Base-by-base conservation (phyloP, 2,329 filamentous ascomycete genomes). In the Phialophora expanda region DNA sequence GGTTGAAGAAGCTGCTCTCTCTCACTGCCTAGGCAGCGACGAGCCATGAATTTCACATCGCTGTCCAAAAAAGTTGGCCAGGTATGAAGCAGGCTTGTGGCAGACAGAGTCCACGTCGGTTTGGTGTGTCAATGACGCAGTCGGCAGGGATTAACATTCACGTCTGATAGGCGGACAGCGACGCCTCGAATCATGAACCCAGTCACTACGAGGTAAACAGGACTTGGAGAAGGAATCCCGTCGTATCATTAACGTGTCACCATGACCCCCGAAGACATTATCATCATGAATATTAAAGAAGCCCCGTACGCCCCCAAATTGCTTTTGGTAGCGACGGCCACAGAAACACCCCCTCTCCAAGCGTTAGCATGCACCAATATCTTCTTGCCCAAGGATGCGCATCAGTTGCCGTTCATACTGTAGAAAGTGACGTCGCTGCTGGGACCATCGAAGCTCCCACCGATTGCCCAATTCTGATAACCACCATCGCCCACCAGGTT, bases 11-110 rank as follows among this genome's bases (percentile, higher is more conserved):
- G 26, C 28, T 24, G n/a, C 38, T 50, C 54, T 64, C 38, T 50
- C 54, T 64, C 62, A 66, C 66, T 64, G 62, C 66, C 48, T 61
- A 17, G 61, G 66, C 63, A 70, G 69, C 62, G 60, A 61, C 51
- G 34, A 41, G 60, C 24, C 32, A 50, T 53, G 53, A 17, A 24
- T 20, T 34, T 66, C 48, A 62, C 59, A 66, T 66, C 26, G 51
- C 38, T 61, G 48, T 24, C 20, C 38, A 44, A 48, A 44, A 48
- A 55, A 61, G 44, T 24, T 22, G 17, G 24, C 30, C 22, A 30
- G 28, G 54, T 26, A 34, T 55, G 48, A 61, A 65, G 44, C 62
- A 65, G 62, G 62, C 62, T 56, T 56, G 38, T 30, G n/a, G 22
- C 14, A 14, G 11, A 34, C 32, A n/a, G 38, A 44, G 38, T n/a